Evolutionary conservation across 768 basidiomycete genomes (phyloP).

Genomic region (Boletus vinaceobasis): DNA sequence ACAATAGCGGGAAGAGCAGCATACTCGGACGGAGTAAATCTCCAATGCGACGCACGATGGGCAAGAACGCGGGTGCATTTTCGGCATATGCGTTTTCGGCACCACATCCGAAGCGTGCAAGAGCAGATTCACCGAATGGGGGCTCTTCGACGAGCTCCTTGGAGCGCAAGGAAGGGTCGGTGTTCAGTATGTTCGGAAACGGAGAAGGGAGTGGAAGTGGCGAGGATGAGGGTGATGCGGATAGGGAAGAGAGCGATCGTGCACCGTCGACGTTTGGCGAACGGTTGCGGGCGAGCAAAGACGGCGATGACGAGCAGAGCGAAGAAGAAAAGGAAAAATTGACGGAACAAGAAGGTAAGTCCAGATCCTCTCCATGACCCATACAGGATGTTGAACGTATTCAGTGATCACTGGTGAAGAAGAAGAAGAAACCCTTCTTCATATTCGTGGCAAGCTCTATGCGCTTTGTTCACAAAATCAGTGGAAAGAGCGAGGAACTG

Average conservation of each 20-base stretch:
- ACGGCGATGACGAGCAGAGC: slow-evolving; percentile 50
- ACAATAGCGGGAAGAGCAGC: slow-evolving; percentile 18
- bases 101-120: slow-evolving; percentile 52
- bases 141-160: slow-evolving; percentile 42
- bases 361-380: background rate
- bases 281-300: slow-evolving; percentile 59
- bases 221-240: slow-evolving; percentile 44
- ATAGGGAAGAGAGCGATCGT: slow-evolving; percentile 31
- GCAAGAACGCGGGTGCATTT: slow-evolving; percentile 51
- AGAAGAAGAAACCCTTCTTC: slow-evolving; percentile 72
- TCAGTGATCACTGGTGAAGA: slow-evolving; percentile 77
- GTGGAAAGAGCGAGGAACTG: slow-evolving; percentile 80
- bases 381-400: slow-evolving; percentile 1
- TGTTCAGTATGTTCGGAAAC: slow-evolving; percentile 32
- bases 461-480: slow-evolving; percentile 51
- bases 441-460: slow-evolving; percentile 76
- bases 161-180: slow-evolving; percentile 35
- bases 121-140: slow-evolving; percentile 47
- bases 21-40: slow-evolving; percentile 48
- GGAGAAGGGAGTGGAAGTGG: slow-evolving; percentile 36
- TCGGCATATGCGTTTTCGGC: slow-evolving; percentile 47
- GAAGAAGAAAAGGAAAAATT: slow-evolving; percentile 44
- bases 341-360: slow-evolving; percentile 67
- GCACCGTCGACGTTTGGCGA: slow-evolving; percentile 54
- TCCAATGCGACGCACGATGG: slow-evolving; percentile 43